Percentiles rank a stretch among this genome's conserved stretches.
Conservation (phyloP, 257 asterid genomes). For the Gardenia jasminoides region DNA sequence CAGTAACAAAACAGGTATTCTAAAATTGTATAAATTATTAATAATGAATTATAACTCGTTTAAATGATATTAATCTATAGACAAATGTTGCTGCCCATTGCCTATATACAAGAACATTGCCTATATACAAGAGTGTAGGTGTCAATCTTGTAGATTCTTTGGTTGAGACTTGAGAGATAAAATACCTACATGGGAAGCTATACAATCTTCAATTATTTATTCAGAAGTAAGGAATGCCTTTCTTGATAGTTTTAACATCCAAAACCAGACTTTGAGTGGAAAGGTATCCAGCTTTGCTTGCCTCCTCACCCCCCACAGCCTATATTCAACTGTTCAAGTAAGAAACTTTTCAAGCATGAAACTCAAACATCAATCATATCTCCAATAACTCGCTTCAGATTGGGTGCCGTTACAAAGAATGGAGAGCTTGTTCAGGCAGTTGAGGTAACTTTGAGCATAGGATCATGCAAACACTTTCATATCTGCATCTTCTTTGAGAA, state of each 20-base stretch:
- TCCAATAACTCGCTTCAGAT: constrained; percentile 14
- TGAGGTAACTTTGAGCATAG: constrained; percentile 41
- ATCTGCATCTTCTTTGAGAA: not conserved
- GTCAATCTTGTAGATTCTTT: no score
- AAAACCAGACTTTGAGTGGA: constrained; percentile 48
- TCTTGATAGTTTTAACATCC: constrained; percentile 39
- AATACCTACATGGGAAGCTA: not conserved
- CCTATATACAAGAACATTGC: no score
- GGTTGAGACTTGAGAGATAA: not conserved
- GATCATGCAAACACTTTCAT: not conserved
- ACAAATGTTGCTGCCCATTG: no score
- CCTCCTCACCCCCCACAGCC: constrained; percentile 30
- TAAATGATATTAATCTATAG: no score
- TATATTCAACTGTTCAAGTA: constrained; percentile 20
- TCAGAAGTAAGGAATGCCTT: constrained; percentile 32
- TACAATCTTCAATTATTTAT: not conserved
- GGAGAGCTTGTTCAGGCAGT: constrained; percentile 59
- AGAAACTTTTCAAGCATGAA: constrained; percentile 22
- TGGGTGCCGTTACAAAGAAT: constrained; percentile 27
- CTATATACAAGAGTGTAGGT: no score
- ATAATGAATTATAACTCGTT: no score
- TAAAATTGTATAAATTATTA: no score
- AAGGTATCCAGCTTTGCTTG: constrained; percentile 44
- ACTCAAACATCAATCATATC: constrained; percentile 19
- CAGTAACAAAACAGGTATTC: no score